Conservation (phyloP, 352 stramenopile genomes). For the Pythium chondricola region DNA sequence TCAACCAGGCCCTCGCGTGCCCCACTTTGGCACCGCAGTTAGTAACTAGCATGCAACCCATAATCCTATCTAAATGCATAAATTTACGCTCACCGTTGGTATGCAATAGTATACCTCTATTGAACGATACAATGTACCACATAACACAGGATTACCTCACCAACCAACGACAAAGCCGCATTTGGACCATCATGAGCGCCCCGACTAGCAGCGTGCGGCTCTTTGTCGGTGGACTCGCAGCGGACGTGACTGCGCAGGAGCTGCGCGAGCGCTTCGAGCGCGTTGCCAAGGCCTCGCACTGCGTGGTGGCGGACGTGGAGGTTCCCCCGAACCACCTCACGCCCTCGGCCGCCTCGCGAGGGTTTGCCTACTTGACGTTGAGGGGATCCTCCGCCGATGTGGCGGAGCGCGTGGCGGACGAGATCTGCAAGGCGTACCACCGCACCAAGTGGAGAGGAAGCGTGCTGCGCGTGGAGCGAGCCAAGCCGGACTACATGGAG, state of each 20-base stretch:
- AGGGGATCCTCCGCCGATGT: slow-evolving; percentile 21
- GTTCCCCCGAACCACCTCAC: slow-evolving; percentile 22
- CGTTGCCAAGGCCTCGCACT: slow-evolving; percentile 23
- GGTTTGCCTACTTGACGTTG: slow-evolving; percentile 62
- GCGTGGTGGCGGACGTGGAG: slow-evolving; percentile 34
- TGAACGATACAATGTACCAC: slow-evolving; percentile 1
- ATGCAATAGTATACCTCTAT: background rate
- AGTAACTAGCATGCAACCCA: slow-evolving; percentile 1
- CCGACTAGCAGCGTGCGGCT: slow-evolving; percentile 27
- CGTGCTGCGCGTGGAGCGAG: slow-evolving; percentile 52
- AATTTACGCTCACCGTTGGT: background rate
- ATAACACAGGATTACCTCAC: slow-evolving; percentile 6
- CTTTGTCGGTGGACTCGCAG: slow-evolving; percentile 56
- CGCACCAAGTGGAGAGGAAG: slow-evolving; percentile 66
- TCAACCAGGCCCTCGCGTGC: slow-evolving; percentile 51
- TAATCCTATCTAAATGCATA: background rate
- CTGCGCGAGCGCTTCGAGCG: slow-evolving; percentile 60
- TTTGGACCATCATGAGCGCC: background rate
- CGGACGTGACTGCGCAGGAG: slow-evolving; percentile 36
- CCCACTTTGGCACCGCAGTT: slow-evolving; percentile 33
- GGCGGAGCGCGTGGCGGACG: slow-evolving; percentile 23
- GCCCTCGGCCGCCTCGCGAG: slow-evolving; percentile 16
- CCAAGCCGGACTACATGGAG: slow-evolving; percentile 38
- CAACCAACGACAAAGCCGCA: too few relatives aligned
- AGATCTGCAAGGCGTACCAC: slow-evolving; percentile 60